Percentiles rank a stretch among this genome's conserved stretches.
phyloP scores from a whole-genome alignment of 164 flowering plant genomes.

The Nymphaea colorata region DNA sequence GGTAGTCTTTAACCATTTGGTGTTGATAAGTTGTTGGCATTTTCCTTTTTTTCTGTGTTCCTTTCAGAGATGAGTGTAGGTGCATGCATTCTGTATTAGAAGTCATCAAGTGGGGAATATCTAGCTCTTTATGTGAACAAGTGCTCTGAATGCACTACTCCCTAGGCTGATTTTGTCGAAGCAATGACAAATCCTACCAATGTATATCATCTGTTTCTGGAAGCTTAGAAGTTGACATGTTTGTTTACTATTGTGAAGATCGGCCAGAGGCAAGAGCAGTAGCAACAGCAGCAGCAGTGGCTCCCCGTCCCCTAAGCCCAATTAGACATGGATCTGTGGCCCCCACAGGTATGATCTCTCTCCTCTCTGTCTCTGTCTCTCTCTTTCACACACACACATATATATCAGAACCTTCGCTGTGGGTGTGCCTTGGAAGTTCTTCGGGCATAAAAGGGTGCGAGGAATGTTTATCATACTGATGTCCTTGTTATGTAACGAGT shows the following conservation, averaged over 20 bases:
- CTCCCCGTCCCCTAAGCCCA: slow-evolving; percentile 19
- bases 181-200: no score
- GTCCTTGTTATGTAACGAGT: no score
- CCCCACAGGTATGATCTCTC: not conserved
- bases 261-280: slow-evolving; percentile 48
- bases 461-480: no score
- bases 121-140: no score
- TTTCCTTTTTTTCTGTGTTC: no score
- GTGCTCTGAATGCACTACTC: no score
- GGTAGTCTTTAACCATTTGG: slow-evolving; percentile 24
- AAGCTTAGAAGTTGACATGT: no score
- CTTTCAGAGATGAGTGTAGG: no score
- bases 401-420: not conserved
- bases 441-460: no score
- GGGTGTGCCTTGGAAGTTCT: not conserved
- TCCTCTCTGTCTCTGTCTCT: not conserved
- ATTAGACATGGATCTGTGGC: not conserved
- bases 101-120: no score
- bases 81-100: not conserved
- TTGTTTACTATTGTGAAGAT: slow-evolving; percentile 6
- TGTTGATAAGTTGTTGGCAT: no score
- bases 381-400: not conserved
- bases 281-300: slow-evolving; percentile 52
- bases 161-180: not conserved
- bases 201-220: no score